phyloP scores from a whole-genome alignment of 768 basidiomycete genomes.

The Clitopilus passeckerianus region DNA sequence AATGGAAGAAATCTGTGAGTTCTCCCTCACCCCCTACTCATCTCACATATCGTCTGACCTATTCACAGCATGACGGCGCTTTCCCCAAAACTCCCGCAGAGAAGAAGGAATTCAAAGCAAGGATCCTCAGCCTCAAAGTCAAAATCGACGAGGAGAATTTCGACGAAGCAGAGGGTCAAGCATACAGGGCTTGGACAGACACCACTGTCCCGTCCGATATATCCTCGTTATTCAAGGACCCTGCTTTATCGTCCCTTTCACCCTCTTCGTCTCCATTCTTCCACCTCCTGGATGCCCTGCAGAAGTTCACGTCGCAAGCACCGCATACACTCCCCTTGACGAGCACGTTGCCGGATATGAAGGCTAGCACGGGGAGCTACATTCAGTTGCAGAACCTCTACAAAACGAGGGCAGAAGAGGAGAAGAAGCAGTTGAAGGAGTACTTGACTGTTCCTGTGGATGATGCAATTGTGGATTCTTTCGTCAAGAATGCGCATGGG shows the following conservation, averaged over 20 bases:
- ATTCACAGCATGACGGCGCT: conserved; percentile 57
- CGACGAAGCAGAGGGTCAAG: conserved; percentile 89
- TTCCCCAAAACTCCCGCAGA: conserved; percentile 58
- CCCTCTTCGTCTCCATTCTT: conserved; percentile 66
- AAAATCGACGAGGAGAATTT: conserved; percentile 95
- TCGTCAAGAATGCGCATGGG: conserved; percentile 79
- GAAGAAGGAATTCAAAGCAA: conserved; percentile 72
- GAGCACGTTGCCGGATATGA: conserved; percentile 92
- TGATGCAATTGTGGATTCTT: conserved; percentile 56
- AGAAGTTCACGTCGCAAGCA: conserved; percentile 53
- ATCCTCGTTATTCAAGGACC: conserved; percentile 56
- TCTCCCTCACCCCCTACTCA: not conserved
- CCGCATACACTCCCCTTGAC: conserved; percentile 75
- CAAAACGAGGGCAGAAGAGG: conserved; percentile 68
- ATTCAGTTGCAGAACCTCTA: conserved; percentile 84
- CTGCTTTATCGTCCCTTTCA: conserved; percentile 35
- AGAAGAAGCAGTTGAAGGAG: conserved; percentile 53
- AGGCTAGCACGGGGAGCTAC: conserved; percentile 80
- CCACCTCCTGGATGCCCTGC: conserved; percentile 69
- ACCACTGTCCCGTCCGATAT: conserved; percentile 66
- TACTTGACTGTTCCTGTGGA: conserved; percentile 42
- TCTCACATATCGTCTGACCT: not conserved
- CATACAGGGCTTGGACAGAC: conserved; percentile 71
- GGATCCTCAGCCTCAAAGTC: conserved; percentile 54
- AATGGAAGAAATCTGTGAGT: conserved; percentile 76